Base-by-base conservation (phyloP, 164 flowering plant genomes). In the Cinnamomum chago region DNA sequence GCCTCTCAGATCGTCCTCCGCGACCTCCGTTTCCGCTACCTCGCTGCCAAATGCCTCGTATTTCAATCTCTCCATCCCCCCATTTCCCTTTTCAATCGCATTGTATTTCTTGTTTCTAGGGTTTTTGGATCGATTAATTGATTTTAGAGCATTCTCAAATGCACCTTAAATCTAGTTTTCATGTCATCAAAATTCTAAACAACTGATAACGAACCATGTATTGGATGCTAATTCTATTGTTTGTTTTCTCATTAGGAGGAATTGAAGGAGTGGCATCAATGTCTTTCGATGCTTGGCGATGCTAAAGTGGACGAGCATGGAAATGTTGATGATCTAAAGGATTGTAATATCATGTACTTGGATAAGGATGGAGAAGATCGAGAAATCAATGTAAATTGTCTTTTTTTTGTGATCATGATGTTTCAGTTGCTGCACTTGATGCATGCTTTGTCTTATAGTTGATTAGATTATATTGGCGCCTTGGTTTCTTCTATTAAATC, bases 11-110 rank as follows among this genome's bases (percentile, higher is more conserved):
- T 92, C 76, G 89, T 92, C 71, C 89, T 86, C 77, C 94, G 94
- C 18, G 98, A 93, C 76, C 97, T 91, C 76, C 94, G 94, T 0
- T 94, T 93, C 67, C 91, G 97, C 22, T 96, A 92, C 84, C 97
- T 96, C n/a, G 98, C 98, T 9, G 99, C 98, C 79, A 94, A 96
- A 77, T 96, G 98, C 82, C 90, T 96, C 52, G 98, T 92, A 70
- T 76, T 84, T 40, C 47, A 40, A 7, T 40, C 47, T 7, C 11
- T 40, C 11, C 47, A 40, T 40, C 2, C 47, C 86, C 27, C 24
- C 89, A 85, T 52, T 86, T 87, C 78, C 88, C 89, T 18, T 88
- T 9, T 9, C 10, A 40, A 40, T 40, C 47, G 0, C 47, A 17
- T 64, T 12, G 50, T 12, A 70, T 2, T 22, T 25, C 13, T 30